Evolutionary conservation across 2,329 filamentous ascomycete species (phyloP).

Genomic region (Ophiostoma piceae): DNA sequence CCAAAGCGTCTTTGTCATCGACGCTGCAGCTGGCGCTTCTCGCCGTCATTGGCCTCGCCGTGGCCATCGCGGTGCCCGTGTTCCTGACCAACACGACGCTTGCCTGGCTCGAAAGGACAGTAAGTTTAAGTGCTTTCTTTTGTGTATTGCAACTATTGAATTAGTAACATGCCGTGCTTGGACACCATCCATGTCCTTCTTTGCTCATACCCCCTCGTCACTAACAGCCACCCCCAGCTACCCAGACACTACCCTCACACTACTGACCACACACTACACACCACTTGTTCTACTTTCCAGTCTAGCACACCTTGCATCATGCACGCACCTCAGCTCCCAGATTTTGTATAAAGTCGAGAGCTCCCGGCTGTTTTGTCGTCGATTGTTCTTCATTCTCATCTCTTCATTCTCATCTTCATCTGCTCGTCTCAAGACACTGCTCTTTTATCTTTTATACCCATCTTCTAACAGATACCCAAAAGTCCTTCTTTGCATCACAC

Average conservation of each 20-base stretch:
- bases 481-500: neutral
- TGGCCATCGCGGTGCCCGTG: constrained; percentile 12
- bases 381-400: neutral
- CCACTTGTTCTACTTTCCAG: neutral
- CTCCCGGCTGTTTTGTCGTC: neutral
- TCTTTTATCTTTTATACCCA: too few relatives aligned
- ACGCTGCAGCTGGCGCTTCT: constrained; percentile 7
- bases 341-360: constrained; percentile 16
- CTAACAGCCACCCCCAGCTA: neutral
- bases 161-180: neutral
- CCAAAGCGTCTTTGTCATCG: neutral
- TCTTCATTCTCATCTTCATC: neutral
- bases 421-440: neutral
- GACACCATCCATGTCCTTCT: neutral
- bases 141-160: neutral
- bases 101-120: constrained; percentile 6
- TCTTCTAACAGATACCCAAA: neutral
- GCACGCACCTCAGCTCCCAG: neutral
- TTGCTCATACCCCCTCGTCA: neutral
- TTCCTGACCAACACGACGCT: constrained; percentile 13
- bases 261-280: too few relatives aligned
- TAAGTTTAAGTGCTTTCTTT: neutral
- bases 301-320: neutral
- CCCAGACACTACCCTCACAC: too few relatives aligned
- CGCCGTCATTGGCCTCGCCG: constrained; percentile 11